phyloP scores from a whole-genome alignment of 2,329 filamentous ascomycete genomes.

The Hyphodiscus sp. region DNA sequence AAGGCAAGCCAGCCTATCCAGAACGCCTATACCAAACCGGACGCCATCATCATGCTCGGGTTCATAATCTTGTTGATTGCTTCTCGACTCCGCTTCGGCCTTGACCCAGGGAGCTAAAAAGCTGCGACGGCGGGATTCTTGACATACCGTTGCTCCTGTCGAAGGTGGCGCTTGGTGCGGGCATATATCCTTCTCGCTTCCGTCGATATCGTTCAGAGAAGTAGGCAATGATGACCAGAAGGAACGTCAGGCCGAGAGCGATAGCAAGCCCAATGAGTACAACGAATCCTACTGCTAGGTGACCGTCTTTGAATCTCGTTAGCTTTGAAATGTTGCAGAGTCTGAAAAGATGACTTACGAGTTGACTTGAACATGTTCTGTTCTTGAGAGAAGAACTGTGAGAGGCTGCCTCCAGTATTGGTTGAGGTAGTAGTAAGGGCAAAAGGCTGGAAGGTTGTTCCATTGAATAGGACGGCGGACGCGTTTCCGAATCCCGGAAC shows the following conservation, averaged over 20 bases:
- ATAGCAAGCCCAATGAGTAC: conserved; percentile 78
- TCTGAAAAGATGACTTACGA: conserved; percentile 41
- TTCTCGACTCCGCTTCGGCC: conserved; percentile 24
- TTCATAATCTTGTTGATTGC: conserved; percentile 27
- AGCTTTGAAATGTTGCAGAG: conserved; percentile 3
- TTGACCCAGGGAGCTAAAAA: conserved; percentile 29
- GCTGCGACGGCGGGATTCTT: conserved; percentile 54
- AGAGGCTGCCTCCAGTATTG: conserved; percentile 65
- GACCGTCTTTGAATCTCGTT: conserved; percentile 35
- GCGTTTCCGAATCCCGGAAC: conserved; percentile 72
- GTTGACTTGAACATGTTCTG: conserved; percentile 64
- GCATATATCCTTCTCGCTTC: conserved; percentile 71
- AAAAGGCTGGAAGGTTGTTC: conserved; percentile 71
- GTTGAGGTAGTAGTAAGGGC: conserved; percentile 65
- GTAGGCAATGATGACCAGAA: conserved; percentile 70
- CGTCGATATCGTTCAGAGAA: conserved; percentile 69
- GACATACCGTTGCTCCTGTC: conserved; percentile 53
- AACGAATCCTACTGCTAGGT: conserved; percentile 67
- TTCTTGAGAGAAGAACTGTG: conserved; percentile 77
- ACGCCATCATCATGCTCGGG: conserved; percentile 19
- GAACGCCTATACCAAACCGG: conserved; percentile 25
- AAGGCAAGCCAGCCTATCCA: conserved; percentile 24
- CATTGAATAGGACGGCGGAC: conserved; percentile 84
- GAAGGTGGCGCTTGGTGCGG: conserved; percentile 63
- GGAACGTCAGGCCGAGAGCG: conserved; percentile 67